phyloP scores from a whole-genome alignment of 371 early-diverging fungal genomes.

The Parasitella parasitica region DNA sequence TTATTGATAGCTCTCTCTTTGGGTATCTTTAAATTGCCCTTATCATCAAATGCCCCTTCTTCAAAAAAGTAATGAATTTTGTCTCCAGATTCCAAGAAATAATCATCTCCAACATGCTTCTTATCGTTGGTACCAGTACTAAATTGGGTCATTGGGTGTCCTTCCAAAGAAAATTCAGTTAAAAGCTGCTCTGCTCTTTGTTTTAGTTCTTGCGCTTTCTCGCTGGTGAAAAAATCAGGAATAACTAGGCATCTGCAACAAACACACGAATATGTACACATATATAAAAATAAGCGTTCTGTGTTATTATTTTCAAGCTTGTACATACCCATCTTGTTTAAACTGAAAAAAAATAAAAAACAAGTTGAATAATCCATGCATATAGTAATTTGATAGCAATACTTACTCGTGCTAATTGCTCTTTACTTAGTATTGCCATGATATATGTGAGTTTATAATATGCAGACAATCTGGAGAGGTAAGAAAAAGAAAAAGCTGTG shows the following conservation, averaged over 20 bases:
- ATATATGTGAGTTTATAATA: background rate
- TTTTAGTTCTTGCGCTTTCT: slow-evolving; percentile 53
- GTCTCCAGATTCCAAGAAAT: slow-evolving; percentile 84
- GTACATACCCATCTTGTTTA: slow-evolving; percentile 30
- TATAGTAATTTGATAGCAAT: too few relatives aligned
- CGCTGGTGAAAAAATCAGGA: slow-evolving; percentile 61
- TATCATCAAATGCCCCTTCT: slow-evolving; percentile 73
- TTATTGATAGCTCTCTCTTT: slow-evolving; percentile 82
- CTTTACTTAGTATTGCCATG: slow-evolving; percentile 8
- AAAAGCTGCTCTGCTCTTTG: slow-evolving; percentile 62
- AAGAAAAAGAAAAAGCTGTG: background rate
- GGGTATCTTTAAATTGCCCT: slow-evolving; percentile 61
- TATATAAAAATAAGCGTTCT: too few relatives aligned
- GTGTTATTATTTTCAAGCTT: too few relatives aligned
- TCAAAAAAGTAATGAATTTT: slow-evolving; percentile 90
- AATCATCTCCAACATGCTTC: slow-evolving; percentile 83
- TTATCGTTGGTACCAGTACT: slow-evolving; percentile 64
- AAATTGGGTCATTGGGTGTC: slow-evolving; percentile 82
- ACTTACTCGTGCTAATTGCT: slow-evolving; percentile 12
- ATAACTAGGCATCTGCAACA: slow-evolving; percentile 66
- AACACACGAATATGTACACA: background rate
- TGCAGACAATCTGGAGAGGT: background rate
- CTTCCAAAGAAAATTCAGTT: slow-evolving; percentile 61
- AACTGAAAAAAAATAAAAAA: slow-evolving; percentile 10
- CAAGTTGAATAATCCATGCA: too few relatives aligned